These are phyloP conservation scores for Candida quercuum DNA, from an alignment of 805 yeast genomes.

Conservation along the genomic window DNA sequence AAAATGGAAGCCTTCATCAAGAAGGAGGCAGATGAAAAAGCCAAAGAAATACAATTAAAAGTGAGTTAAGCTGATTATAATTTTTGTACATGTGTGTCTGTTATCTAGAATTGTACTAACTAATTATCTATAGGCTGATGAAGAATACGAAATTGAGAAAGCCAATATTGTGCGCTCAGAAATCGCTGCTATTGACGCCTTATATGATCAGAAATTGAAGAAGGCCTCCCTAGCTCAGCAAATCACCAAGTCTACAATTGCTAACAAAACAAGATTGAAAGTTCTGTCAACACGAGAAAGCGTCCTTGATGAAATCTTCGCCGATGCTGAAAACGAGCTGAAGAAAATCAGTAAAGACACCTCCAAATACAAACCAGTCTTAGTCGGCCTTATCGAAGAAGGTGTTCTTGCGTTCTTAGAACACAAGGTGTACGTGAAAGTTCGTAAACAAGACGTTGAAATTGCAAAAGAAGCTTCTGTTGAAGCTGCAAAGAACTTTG, in stretches of 20 bases:
- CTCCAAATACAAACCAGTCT: constrained; percentile 57
- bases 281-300: constrained; percentile 82
- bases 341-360: constrained; percentile 50
- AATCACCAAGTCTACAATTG: constrained; percentile 90
- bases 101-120: constrained; percentile 3
- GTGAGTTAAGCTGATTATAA: no score
- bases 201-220: constrained; percentile 77
- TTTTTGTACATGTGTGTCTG: neutral
- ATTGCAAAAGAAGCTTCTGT: constrained; percentile 53
- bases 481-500: constrained; percentile 59
- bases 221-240: constrained; percentile 92
- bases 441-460: constrained; percentile 59
- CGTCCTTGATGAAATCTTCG: constrained; percentile 69
- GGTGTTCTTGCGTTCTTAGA: constrained; percentile 70
- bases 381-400: constrained; percentile 79
- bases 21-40: constrained; percentile 98
- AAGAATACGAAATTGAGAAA: constrained; percentile 97
- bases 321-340: constrained; percentile 60
- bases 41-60: constrained; percentile 89
- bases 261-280: constrained; percentile 91
- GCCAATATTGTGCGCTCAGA: constrained; percentile 92
- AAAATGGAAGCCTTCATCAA: constrained; percentile 98
- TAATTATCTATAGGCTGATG: constrained; percentile 61
- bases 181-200: constrained; percentile 78
- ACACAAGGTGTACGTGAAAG: constrained; percentile 55